Evolutionary conservation across 805 yeast species (phyloP), one percentile per base, ranked within the genome.

Genomic region (Kregervanrija fluxuum): DNA sequence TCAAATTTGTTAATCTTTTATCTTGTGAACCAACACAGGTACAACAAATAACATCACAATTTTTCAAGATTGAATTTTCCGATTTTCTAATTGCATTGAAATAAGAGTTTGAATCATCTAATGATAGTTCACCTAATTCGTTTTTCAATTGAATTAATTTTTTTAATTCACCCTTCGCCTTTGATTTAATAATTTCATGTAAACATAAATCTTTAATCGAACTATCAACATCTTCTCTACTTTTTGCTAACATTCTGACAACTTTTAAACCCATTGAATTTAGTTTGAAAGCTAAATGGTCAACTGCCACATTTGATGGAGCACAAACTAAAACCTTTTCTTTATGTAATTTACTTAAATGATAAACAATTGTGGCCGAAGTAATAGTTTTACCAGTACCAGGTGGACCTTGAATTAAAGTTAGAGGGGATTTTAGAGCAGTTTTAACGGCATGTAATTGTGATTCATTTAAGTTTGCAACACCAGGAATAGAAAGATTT

Each of bases 321-420:
- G 97, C 96, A 70, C 96, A 87, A 3, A 89, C 96, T 35, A 90
- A 70, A 8, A 89, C 79, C 49, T 77, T 76, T 40, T 77, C 80
- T 44, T 76, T 75, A 53, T 76, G 77, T 48, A 80, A 57, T 47
- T 78, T 76, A 3, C 80, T 71, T 43, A 88, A 66, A 55, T 87
- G 95, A 54, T 85, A 82, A 30, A 89, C 77, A 46, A 90, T 85
- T 0, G 95, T 82, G 2, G 96, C 91, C 0, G 96, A 87, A 0
- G 96, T 89, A 12, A 87, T 95, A 1, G 97, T 90, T 59, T 90
- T 90, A 60, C 97, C 97, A 0, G 97, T 90, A 51, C 95, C 95
- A 3, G 97, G 97, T 9, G 97, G 97, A 13, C 97, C 97, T 62
- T 90, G 96, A 49, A 88, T 87, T 52, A 88, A 70, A 5, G 93